Evolutionary conservation across 139 green algal genomes (phyloP), one percentile per base, ranked within the genome.

Genomic region (Pycnococcus provasolii): DNA sequence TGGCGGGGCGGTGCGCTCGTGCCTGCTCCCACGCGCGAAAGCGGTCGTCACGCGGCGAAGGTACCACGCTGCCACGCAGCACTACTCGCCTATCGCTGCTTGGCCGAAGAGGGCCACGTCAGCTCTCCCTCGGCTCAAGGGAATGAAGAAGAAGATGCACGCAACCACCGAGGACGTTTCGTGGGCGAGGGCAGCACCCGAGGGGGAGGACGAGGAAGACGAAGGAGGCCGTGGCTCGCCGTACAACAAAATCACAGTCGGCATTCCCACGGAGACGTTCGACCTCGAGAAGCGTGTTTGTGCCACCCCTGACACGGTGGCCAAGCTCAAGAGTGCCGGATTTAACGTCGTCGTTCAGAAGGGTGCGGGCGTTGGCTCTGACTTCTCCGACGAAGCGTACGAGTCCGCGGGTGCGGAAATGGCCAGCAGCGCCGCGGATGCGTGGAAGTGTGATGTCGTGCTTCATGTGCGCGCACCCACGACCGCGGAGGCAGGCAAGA

Each of bases 331-430:
- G n/a, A 91, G 92, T 68, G 70, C 67, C 0, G 88, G 88, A 41
- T 94, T 94, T 73, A 83, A 85, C 40, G 63, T 70, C 3, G 76
- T 92, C 2, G 80, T 95, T 0, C 76, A 93, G 73, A 60, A 46
- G 1, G 84, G 83, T 39, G 89, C 89, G 3, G 89, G 89, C 5
- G 42, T 47, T 8, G 37, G 40, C 4, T 50, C 53, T 8, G 51
- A 52, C 37, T 72, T 66, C 63, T 42, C 54, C 3, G 62, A 76
- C 70, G 63, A 52, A 13, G 63, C 45, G 2, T 93, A 88, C 66
- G 45, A 8, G 39, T 37, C 8, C 6, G 44, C 60, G 60, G 60
- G 45, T 8, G 60, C 60, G 39, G 58, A 66, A 41, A 66, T 58
- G 15, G 60, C 11, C 8, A 62, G 40, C 9, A 42, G 26, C 26